A percentile compares a stretch with the other conserved stretches of the same genome.
These are phyloP conservation scores for Geosmithia flava DNA, from an alignment of 2,329 filamentous ascomycete genomes.

Conservation along the genomic window DNA sequence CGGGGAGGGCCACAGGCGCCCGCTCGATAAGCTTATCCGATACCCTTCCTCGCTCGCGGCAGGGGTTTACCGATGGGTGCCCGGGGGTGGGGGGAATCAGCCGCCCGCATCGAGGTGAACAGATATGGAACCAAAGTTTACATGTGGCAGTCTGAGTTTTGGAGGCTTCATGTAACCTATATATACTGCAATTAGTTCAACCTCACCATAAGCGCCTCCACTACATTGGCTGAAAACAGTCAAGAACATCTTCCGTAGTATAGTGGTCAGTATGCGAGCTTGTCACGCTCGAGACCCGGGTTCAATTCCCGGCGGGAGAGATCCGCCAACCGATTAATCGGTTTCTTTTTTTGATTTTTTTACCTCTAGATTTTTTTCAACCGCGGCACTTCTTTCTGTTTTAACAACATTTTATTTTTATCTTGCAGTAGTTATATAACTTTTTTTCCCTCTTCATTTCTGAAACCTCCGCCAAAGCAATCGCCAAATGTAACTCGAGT, in stretches of 20 bases:
- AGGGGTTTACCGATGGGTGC: too few relatives aligned
- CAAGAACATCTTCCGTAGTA: constrained; percentile 4
- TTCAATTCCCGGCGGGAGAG: constrained; percentile 5
- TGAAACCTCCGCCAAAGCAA: too few relatives aligned
- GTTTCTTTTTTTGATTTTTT: background rate
- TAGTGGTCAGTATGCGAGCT: constrained; percentile 5
- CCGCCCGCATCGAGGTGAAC: too few relatives aligned
- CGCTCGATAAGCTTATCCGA: too few relatives aligned
- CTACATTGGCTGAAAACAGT: constrained; percentile 2
- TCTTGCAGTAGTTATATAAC: background rate
- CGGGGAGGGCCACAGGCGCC: too few relatives aligned
- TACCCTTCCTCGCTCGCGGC: too few relatives aligned
- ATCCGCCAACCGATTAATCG: background rate
- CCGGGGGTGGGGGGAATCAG: too few relatives aligned
- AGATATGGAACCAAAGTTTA: too few relatives aligned
- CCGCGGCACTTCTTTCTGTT: background rate
- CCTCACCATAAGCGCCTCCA: background rate
- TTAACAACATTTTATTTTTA: background rate
- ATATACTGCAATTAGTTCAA: background rate
- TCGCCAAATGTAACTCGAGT: too few relatives aligned
- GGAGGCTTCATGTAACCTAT: background rate
- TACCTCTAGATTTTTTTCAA: background rate
- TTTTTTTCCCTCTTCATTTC: background rate
- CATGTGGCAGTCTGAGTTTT: too few relatives aligned
- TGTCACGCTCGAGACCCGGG: constrained; percentile 4